Base-by-base conservation (phyloP, 2,329 filamentous ascomycete genomes). In the Fusarium falciforme region DNA sequence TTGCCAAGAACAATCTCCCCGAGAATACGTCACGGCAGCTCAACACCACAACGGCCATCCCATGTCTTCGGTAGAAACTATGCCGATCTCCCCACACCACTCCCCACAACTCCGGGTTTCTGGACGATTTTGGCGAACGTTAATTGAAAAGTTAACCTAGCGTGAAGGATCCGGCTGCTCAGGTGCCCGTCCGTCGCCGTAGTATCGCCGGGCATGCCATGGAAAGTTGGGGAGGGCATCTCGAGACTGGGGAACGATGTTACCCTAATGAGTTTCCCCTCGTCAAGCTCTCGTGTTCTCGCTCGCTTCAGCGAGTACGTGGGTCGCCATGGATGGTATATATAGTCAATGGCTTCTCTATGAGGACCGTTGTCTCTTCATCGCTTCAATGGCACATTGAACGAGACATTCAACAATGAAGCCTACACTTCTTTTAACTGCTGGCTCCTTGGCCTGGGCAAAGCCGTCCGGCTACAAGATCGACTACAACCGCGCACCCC, bases 401-500 rank as follows among this genome's bases (percentile, higher is more conserved):
- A 17, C 42, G 27, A 22, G 25, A 38, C 35, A 38, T 38, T 9
- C 25, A 22, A 62, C 52, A 29, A 77, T 77, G 75, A 75, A 72
- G 20, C 47, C 73, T 47, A 59, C 40, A 35, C 73, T 74, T 27
- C 31, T 75, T 25, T 29, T 73, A 27, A 55, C 69, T 35, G 62
- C 64, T 42, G 55, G 72, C 67, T 76, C 70, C 55, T 47, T 77
- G 9, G 70, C 64, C 27, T 74, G 52, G 59, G 74, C 52, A 49
- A 75, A 66, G 47, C 70, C 72, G 29, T 71, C 72, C 7, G 52
- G 55, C 52, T 49, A 65, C 25, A 71, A 69, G 36, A 57, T 82
- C 20, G 79, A 83, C 70, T 83, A 83, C 69, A 83, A 82, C 64
- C 71, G 71, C 22, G 79, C 82, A 47, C 83, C 83, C 10, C 82